Base-by-base conservation (phyloP, 257 asterid genomes). In the Pogostemon cablin region DNA sequence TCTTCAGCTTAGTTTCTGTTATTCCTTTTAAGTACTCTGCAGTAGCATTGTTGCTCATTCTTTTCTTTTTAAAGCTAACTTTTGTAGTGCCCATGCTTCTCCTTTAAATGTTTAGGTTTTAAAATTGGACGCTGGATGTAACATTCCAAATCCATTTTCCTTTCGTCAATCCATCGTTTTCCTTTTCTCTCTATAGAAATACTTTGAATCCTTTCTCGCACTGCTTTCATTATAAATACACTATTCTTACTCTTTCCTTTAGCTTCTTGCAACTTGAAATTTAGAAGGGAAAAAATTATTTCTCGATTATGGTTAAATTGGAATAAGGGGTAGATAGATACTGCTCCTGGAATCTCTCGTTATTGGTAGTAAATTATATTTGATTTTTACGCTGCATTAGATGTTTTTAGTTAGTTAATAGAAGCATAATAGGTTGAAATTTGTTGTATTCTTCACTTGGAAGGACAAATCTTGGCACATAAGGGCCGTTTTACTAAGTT, bases 221-320 rank as follows among this genome's bases (percentile, higher is more conserved):
- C 25, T 20, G 25, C 25, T 20, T 20, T 20, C 25, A 0, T 0
- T 20, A 20, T 20, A 20, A 20, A 20, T 20, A 20, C 25, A 20
- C 25, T 20, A 20, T 34, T 25, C 0, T 6, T 32, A 9, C 49
- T 65, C 7, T 25, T 8, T 52, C 20, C 34, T 25, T 34, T 49
- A 37, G 62, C 54, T 65, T 25, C 61, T 8, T 65, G 65, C 9
- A 64, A 58, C 39, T 65, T 47, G 52, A 69, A 46, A 54, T 71
- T 38, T 58, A 11, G 40, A 39, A 42, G 9, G 34, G 3, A 43
- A 35, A 71, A 5, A 40, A 56, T 32, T n/a, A 20, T 37, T 60
- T 62, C 44, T 39, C 57, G 11, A n/a, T 62, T 40, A 6, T 6
- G 34, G 62, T 9, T 17, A 20, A 54, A 54, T 35, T 62, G 58